Conservation (phyloP, 2,329 filamentous ascomycete species). For the Aspergillus bombycis region DNA sequence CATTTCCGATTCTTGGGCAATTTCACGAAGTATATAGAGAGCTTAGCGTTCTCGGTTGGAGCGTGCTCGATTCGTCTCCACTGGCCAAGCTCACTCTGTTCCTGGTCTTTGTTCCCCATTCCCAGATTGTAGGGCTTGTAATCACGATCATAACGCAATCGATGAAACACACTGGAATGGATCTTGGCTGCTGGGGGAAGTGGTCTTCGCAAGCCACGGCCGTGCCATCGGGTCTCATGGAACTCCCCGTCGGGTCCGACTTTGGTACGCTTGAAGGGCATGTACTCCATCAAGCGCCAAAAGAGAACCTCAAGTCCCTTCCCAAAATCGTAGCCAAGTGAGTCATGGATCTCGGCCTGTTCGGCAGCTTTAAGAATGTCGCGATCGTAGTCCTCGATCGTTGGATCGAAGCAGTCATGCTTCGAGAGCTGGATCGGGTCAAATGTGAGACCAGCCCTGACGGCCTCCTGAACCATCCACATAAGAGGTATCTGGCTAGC, state of each 20-base stretch:
- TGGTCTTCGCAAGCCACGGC: constrained; percentile 17
- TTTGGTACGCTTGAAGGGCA: constrained; percentile 21
- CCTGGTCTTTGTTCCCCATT: constrained; percentile 14
- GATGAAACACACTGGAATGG: constrained; percentile 20
- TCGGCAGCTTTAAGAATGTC: constrained; percentile 14
- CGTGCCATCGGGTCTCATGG: constrained; percentile 20
- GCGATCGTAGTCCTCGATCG: neutral
- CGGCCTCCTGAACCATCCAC: constrained; percentile 68
- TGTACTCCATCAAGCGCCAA: constrained; percentile 23
- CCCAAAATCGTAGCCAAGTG: constrained; percentile 21
- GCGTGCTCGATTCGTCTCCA: constrained; percentile 13
- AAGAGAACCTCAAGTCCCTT: constrained; percentile 20
- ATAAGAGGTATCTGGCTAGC: constrained; percentile 68
- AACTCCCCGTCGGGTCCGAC: constrained; percentile 19
- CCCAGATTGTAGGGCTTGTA: constrained; percentile 27
- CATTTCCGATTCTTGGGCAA: neutral
- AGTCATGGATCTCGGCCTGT: constrained; percentile 20
- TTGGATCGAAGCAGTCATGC: constrained; percentile 23
- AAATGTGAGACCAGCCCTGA: constrained; percentile 67
- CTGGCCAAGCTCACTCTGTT: constrained; percentile 10
- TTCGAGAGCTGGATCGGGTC: constrained; percentile 46
- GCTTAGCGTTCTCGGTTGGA: constrained; percentile 3
- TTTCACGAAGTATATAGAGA: constrained; percentile 6
- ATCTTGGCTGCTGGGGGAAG: constrained; percentile 18
- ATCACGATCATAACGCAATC: constrained; percentile 14